Conservation (phyloP, 2,329 filamentous ascomycete species). For the Aspergillus awamori region DNA sequence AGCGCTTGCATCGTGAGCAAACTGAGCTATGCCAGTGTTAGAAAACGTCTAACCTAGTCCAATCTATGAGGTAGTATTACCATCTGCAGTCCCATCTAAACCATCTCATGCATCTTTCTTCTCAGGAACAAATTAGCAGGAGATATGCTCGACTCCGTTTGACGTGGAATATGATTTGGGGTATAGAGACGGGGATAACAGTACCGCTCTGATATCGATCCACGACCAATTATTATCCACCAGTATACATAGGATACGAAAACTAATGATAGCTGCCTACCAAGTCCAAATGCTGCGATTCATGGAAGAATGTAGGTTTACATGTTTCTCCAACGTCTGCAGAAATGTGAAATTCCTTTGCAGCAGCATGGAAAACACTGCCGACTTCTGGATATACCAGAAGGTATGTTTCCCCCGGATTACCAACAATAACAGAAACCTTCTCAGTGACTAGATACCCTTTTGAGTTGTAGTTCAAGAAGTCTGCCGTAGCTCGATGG, state of each 20-base stretch:
- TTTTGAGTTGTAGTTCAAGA: constrained; percentile 22
- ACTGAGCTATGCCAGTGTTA: constrained; percentile 25
- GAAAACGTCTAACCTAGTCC: neutral
- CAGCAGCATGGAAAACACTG: constrained; percentile 25
- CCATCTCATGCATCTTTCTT: constrained; percentile 32
- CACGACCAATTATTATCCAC: constrained; percentile 6
- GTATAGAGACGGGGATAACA: constrained; percentile 30
- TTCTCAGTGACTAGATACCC: constrained; percentile 23
- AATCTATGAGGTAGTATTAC: constrained; percentile 16
- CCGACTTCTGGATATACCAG: constrained; percentile 26
- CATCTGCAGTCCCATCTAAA: constrained; percentile 30
- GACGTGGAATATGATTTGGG: constrained; percentile 22
- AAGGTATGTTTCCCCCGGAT: constrained; percentile 28
- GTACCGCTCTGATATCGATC: constrained; percentile 20
- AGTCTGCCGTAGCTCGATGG: constrained; percentile 27
- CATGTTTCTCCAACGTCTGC: constrained; percentile 23
- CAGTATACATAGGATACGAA: too few species aligned
- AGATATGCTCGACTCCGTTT: constrained; percentile 27
- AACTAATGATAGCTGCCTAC: constrained; percentile 18
- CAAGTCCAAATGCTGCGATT: constrained; percentile 30
- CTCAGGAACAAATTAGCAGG: constrained; percentile 27
- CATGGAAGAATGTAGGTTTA: constrained; percentile 32
- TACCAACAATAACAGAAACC: constrained; percentile 25
- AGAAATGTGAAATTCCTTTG: constrained; percentile 14
- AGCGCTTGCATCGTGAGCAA: constrained; percentile 26